Conservation (phyloP, 768 basidiomycete species). For the Hortiboletus campestris region DNA sequence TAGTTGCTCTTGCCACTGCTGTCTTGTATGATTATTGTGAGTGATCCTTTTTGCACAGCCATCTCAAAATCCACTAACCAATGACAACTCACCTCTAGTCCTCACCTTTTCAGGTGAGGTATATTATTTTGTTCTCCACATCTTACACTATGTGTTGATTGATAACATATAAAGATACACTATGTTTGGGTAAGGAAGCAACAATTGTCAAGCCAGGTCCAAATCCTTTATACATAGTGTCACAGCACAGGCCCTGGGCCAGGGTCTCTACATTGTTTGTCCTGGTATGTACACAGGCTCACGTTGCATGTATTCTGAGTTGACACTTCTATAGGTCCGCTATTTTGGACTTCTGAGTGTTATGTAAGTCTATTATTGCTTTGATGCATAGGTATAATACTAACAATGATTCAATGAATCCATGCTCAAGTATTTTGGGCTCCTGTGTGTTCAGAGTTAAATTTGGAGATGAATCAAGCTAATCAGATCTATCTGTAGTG, state of each 20-base stretch:
- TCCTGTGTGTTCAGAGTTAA: background rate
- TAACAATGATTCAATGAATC: background rate
- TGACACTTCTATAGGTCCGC: background rate
- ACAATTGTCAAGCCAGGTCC: background rate
- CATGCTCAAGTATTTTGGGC: background rate
- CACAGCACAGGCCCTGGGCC: conserved; percentile 2
- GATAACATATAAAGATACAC: background rate
- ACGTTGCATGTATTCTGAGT: background rate
- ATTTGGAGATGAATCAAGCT: background rate
- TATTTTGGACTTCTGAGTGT: background rate
- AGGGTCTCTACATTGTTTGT: conserved; percentile 6
- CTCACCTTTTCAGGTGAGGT: conserved; percentile 3
- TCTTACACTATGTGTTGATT: background rate
- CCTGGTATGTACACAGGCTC: background rate
- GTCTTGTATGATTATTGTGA: conserved; percentile 13
- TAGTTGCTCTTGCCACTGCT: background rate
- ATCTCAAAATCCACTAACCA: too few relatives aligned
- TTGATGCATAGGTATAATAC: background rate
- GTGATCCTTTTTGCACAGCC: background rate
- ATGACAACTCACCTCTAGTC: background rate
- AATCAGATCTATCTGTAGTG: background rate
- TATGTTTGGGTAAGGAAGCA: conserved; percentile 10
- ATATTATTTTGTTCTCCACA: too few relatives aligned
- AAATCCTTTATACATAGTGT: background rate
- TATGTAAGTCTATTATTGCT: background rate